These are phyloP conservation scores for Betula pendula DNA, from an alignment of 306 rosid genomes.

Conservation along the genomic window DNA sequence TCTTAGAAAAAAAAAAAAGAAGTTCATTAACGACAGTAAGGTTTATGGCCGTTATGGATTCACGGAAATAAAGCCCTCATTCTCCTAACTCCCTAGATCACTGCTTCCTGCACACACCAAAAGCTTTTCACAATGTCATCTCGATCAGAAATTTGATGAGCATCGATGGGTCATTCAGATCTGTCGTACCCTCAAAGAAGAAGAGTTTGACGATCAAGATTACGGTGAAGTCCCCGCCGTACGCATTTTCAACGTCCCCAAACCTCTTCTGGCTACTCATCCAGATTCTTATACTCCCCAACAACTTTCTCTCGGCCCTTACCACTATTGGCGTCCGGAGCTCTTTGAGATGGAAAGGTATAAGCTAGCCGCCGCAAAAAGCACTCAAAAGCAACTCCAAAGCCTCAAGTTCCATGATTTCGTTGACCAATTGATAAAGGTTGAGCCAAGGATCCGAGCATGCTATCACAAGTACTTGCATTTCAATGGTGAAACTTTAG, in stretches of 20 bases:
- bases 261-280: constrained; percentile 43
- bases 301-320: constrained; percentile 74
- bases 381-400: constrained; percentile 49
- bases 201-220: constrained; percentile 35
- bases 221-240: constrained; percentile 47
- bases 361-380: constrained; percentile 65
- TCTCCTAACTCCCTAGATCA: constrained; percentile 27
- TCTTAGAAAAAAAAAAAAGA: too few relatives aligned
- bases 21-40: constrained; percentile 22
- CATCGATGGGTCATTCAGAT: constrained; percentile 59
- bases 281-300: constrained; percentile 72
- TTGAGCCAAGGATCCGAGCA: constrained; percentile 50
- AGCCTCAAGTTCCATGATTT: constrained; percentile 39
- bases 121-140: constrained; percentile 31
- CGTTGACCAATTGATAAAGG: constrained; percentile 46
- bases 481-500: constrained; percentile 61
- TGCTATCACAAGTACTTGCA: constrained; percentile 77
- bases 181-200: constrained; percentile 59
- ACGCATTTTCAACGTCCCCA: constrained; percentile 63
- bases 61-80: constrained; percentile 9
- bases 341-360: constrained; percentile 74
- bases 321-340: constrained; percentile 73
- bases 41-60: background rate
- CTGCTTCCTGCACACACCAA: constrained; percentile 8
- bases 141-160: constrained; percentile 52